These are phyloP conservation scores for Cytospora piceicola DNA, from an alignment of 2,329 filamentous ascomycete species.

Conservation along the genomic window DNA sequence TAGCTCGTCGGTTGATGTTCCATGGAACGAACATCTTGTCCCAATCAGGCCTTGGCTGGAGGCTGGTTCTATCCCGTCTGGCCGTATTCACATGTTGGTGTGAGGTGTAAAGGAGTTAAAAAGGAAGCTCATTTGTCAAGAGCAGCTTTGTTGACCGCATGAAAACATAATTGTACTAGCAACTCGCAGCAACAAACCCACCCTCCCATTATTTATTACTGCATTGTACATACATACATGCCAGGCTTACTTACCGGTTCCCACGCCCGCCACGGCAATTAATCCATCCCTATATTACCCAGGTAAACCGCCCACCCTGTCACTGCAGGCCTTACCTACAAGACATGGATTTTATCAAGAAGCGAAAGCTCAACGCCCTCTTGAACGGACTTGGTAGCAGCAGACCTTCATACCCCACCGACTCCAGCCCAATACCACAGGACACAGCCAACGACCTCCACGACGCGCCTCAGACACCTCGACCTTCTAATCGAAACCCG, in stretches of 20 bases:
- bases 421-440: slow-evolving; percentile 41
- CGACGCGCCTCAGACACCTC: slow-evolving; percentile 39
- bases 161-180: background rate
- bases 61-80: background rate
- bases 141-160: background rate
- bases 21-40: too few relatives aligned
- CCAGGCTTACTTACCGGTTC: too few relatives aligned
- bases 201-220: background rate
- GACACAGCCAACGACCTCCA: slow-evolving; percentile 42
- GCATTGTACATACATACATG: background rate
- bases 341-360: slow-evolving; percentile 51
- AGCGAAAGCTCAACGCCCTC: slow-evolving; percentile 79
- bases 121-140: background rate
- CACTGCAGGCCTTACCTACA: background rate
- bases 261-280: too few relatives aligned
- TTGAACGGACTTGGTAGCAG: slow-evolving; percentile 66
- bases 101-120: background rate
- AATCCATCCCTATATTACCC: background rate
- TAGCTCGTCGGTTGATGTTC: too few relatives aligned
- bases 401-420: slow-evolving; percentile 41
- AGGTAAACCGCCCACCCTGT: background rate
- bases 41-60: background rate
- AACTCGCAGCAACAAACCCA: too few relatives aligned
- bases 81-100: background rate
- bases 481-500: slow-evolving; percentile 25